These are phyloP conservation scores for Viridothelium virens DNA, from an alignment of 495 filamentous ascomycete species.

Conservation along the genomic window DNA sequence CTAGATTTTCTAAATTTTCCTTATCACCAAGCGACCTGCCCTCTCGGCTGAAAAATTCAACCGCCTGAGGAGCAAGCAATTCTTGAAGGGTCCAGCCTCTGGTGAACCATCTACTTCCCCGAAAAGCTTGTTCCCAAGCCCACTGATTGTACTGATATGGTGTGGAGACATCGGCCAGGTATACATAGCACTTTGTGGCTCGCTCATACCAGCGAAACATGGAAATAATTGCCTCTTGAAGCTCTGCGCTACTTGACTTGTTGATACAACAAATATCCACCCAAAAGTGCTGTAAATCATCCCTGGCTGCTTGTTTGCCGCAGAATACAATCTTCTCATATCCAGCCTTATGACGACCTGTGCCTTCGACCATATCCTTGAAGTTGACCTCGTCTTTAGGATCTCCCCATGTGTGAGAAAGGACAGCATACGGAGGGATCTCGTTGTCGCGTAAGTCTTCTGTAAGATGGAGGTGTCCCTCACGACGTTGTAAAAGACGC, in stretches of 20 bases:
- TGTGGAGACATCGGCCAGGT: conserved; percentile 17
- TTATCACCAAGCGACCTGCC: background rate
- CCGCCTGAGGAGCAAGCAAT: conserved; percentile 15
- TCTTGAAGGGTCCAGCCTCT: conserved; percentile 10
- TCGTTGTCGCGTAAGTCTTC: background rate
- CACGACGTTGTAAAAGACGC: background rate
- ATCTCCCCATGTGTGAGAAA: conserved; percentile 21
- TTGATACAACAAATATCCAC: conserved; percentile 10
- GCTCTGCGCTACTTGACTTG: conserved; percentile 18
- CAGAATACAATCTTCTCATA: conserved; percentile 20
- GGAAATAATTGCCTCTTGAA: conserved; percentile 20
- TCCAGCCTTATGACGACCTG: conserved; percentile 16
- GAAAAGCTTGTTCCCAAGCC: background rate
- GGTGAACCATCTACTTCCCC: conserved; percentile 12
- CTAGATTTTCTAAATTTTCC: background rate
- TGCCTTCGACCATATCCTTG: conserved; percentile 6
- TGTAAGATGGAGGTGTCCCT: background rate
- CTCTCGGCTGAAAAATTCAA: conserved; percentile 8
- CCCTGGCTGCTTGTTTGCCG: conserved; percentile 10
- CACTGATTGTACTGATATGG: background rate
- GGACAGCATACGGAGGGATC: conserved; percentile 16
- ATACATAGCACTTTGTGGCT: conserved; percentile 21
- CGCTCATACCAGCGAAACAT: conserved; percentile 22
- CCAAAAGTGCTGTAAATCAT: conserved; percentile 18
- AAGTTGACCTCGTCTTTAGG: conserved; percentile 16